Conservation (phyloP, 495 filamentous ascomycete genomes). For the Penicillium pancosmium region DNA sequence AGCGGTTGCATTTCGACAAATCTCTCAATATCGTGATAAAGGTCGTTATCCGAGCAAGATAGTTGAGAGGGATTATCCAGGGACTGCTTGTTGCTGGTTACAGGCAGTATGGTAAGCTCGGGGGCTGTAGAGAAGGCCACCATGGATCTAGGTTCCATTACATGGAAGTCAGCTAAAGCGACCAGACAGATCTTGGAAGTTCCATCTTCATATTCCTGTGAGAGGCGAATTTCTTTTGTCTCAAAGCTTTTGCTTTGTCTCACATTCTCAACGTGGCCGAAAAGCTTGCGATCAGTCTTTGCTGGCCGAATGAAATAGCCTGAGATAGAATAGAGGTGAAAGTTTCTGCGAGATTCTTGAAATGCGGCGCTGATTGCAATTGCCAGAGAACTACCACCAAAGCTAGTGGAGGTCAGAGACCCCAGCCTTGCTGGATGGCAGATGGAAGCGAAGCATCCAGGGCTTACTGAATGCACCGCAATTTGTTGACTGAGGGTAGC, state of each 20-base stretch:
- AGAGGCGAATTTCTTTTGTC: not conserved
- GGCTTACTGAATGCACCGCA: not conserved
- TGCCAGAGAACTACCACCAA: not conserved
- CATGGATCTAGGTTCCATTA: not conserved
- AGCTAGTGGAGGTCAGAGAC: not conserved
- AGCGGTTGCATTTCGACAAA: not conserved
- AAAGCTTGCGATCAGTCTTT: not conserved
- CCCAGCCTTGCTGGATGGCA: not conserved
- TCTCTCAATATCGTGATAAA: not conserved
- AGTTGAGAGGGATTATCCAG: not conserved
- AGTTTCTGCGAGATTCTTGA: not conserved
- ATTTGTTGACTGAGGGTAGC: not conserved
- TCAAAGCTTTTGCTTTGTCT: not conserved
- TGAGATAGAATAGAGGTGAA: not conserved
- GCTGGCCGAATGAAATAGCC: not conserved
- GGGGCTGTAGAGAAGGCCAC: not conserved
- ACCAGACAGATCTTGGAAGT: not conserved
- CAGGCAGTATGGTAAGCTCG: too few relatives aligned
- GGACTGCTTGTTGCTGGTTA: too few relatives aligned
- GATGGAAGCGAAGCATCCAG: not conserved
- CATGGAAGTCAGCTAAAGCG: not conserved
- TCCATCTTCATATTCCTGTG: not conserved
- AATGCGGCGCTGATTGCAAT: not conserved
- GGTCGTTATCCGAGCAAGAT: not conserved
- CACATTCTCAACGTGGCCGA: not conserved